Percentiles rank a stretch among this genome's conserved stretches.
phyloP scores from a whole-genome alignment of 2,329 filamentous ascomycete species.

The Fusarium brachygibbosum region DNA sequence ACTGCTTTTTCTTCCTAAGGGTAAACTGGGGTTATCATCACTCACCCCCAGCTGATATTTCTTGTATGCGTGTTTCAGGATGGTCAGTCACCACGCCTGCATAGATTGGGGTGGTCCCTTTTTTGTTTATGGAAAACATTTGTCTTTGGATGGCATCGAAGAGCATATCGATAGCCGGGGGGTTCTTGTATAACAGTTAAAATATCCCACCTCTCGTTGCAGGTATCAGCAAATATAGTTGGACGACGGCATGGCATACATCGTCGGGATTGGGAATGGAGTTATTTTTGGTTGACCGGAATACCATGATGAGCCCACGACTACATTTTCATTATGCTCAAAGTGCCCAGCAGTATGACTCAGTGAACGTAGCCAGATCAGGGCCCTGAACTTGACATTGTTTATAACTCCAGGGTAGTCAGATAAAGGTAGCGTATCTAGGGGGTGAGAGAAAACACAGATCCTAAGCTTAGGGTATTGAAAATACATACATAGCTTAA shows the following conservation, averaged over 20 bases:
- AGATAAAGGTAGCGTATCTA: no score
- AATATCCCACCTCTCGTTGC: constrained; percentile 19
- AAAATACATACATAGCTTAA: no score
- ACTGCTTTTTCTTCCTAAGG: constrained; percentile 2
- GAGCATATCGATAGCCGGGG: constrained; percentile 8
- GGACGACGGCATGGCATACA: constrained; percentile 26
- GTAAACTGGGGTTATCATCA: not conserved
- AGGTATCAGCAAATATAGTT: constrained; percentile 10
- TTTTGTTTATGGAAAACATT: constrained; percentile 22
- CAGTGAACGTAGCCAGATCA: not conserved
- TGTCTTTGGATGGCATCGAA: constrained; percentile 26
- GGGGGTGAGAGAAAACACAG: no score
- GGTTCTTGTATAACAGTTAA: constrained; percentile 38
- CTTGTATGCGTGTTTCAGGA: constrained; percentile 36
- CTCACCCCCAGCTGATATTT: constrained; percentile 17
- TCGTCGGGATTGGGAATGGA: constrained; percentile 33
- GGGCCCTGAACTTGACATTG: not conserved
- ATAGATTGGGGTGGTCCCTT: constrained; percentile 30
- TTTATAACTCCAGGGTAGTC: not conserved
- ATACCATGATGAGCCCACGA: constrained; percentile 9
- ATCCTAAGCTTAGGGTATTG: no score
- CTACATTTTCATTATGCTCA: constrained; percentile 9
- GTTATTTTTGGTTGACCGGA: constrained; percentile 29
- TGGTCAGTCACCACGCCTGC: constrained; percentile 11
- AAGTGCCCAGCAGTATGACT: not conserved